Evolutionary conservation across 1,139 yeast species (phyloP).

Genomic region (Candida labiduridarum): DNA sequence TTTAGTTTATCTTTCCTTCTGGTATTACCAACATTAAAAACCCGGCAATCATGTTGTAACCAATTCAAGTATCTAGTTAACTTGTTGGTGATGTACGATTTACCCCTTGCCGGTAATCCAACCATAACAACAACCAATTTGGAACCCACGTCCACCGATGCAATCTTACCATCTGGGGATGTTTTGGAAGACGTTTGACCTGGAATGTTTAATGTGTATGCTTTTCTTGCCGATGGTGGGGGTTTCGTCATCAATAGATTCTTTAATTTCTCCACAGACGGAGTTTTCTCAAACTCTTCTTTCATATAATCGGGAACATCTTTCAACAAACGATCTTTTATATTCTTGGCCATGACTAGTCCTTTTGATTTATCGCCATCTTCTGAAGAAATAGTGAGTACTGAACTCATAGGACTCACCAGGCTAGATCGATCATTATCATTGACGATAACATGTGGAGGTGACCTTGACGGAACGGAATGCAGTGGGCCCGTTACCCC

Average conservation of each 20-base stretch:
- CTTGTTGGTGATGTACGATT: slow-evolving; percentile 89
- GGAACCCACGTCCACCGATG: slow-evolving; percentile 72
- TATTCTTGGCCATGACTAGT: slow-evolving; percentile 13
- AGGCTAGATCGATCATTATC: slow-evolving; percentile 13
- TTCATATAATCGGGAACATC: slow-evolving; percentile 40
- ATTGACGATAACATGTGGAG: slow-evolving; percentile 4
- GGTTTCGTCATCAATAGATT: slow-evolving; percentile 40
- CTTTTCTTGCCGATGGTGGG: slow-evolving; percentile 47
- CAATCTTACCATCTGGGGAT: slow-evolving; percentile 81
- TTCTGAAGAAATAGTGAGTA: slow-evolving; percentile 5
- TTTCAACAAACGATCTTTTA: slow-evolving; percentile 27
- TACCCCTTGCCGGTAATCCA: slow-evolving; percentile 91
- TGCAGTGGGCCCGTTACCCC: background rate
- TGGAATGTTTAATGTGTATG: slow-evolving; percentile 88
- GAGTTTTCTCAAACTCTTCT: slow-evolving; percentile 41
- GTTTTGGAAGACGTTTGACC: slow-evolving; percentile 85
- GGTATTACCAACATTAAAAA: slow-evolving; percentile 93
- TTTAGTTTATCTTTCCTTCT: slow-evolving; percentile 71
- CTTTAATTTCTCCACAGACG: slow-evolving; percentile 45
- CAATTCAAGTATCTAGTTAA: slow-evolving; percentile 86
- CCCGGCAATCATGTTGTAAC: slow-evolving; percentile 87
- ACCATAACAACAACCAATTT: slow-evolving; percentile 93
- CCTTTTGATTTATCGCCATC: slow-evolving; percentile 3
- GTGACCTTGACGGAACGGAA: slow-evolving; percentile 7
- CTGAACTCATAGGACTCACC: slow-evolving; percentile 19